Conservation (phyloP, 768 basidiomycete genomes). For the Gymnopilus dilepis region DNA sequence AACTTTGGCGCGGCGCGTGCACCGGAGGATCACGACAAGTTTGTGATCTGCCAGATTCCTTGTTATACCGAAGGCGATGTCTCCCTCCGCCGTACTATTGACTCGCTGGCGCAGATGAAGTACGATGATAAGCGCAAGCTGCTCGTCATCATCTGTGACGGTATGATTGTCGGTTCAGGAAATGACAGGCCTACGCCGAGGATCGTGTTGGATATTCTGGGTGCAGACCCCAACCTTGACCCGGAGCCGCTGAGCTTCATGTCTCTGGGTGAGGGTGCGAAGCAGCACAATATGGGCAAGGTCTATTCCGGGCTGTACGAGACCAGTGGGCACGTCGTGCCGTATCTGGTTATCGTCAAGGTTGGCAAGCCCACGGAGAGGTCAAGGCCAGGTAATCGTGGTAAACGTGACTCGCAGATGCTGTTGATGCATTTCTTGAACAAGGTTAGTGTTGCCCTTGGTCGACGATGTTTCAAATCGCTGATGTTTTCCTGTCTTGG, state of each 20-base stretch:
- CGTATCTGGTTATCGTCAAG: constrained; percentile 91
- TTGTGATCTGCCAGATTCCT: constrained; percentile 96
- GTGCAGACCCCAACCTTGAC: constrained; percentile 90
- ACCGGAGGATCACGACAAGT: constrained; percentile 96
- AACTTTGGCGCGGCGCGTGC: constrained; percentile 81
- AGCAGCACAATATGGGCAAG: constrained; percentile 98
- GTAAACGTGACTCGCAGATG: constrained; percentile 98
- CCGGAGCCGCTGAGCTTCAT: constrained; percentile 95
- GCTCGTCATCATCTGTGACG: constrained; percentile 92
- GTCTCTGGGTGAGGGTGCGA: constrained; percentile 91
- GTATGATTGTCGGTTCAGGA: constrained; percentile 96
- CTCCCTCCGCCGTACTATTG: constrained; percentile 87
- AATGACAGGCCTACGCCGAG: constrained; percentile 96
- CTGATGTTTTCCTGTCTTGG: background rate
- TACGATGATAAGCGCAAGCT: constrained; percentile 99
- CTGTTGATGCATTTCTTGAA: constrained; percentile 97
- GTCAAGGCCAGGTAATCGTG: constrained; percentile 92
- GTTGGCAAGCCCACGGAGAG: constrained; percentile 95
- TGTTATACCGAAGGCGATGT: constrained; percentile 97
- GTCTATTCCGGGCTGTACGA: constrained; percentile 97
- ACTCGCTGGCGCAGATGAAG: constrained; percentile 91
- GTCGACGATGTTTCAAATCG: background rate
- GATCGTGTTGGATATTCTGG: constrained; percentile 96
- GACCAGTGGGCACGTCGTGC: constrained; percentile 92
- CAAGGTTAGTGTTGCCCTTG: constrained; percentile 60